Evolutionary conservation across 768 basidiomycete genomes (phyloP).

Genomic region (Clathrus columnatus): DNA sequence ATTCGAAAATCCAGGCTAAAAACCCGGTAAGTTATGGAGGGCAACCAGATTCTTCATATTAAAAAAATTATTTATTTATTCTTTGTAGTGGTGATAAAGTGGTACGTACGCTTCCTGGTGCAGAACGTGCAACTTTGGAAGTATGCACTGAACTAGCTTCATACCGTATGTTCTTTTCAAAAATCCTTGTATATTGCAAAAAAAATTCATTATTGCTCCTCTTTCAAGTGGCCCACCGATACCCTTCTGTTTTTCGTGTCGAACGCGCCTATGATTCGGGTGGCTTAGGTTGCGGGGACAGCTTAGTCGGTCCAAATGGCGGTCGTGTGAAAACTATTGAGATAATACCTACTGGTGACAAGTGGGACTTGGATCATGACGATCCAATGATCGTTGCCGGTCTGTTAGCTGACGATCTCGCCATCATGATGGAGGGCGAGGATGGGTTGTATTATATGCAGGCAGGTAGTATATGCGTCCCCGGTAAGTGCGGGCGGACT

Average conservation of each 20-base stretch:
- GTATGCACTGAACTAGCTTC: slow-evolving; percentile 8
- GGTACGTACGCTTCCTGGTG: slow-evolving; percentile 38
- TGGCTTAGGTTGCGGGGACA: slow-evolving; percentile 5
- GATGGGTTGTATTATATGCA: slow-evolving; percentile 71
- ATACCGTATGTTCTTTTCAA: neutral
- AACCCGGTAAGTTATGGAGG: neutral
- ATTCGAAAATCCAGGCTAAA: slow-evolving; percentile 33
- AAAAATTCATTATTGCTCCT: neutral
- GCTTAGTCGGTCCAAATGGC: slow-evolving; percentile 31
- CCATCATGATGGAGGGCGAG: slow-evolving; percentile 23
- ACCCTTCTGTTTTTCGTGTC: slow-evolving; percentile 48
- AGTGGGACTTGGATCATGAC: slow-evolving; percentile 43
- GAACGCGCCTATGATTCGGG: slow-evolving; percentile 26
- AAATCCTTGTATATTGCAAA: too few species aligned
- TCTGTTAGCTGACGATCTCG: slow-evolving; percentile 40
- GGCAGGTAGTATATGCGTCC: slow-evolving; percentile 57
- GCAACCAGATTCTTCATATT: too few species aligned
- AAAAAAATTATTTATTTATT: too few species aligned
- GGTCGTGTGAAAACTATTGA: slow-evolving; percentile 44
- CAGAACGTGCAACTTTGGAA: slow-evolving; percentile 8
- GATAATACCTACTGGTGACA: slow-evolving; percentile 38
- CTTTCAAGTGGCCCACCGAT: slow-evolving; percentile 26
- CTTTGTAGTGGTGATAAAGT: slow-evolving; percentile 31
- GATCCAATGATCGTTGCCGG: slow-evolving; percentile 55
- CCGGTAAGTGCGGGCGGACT: slow-evolving; percentile 45